Conservation (phyloP, 139 green algal species). For the Chlorella sp. region DNA sequence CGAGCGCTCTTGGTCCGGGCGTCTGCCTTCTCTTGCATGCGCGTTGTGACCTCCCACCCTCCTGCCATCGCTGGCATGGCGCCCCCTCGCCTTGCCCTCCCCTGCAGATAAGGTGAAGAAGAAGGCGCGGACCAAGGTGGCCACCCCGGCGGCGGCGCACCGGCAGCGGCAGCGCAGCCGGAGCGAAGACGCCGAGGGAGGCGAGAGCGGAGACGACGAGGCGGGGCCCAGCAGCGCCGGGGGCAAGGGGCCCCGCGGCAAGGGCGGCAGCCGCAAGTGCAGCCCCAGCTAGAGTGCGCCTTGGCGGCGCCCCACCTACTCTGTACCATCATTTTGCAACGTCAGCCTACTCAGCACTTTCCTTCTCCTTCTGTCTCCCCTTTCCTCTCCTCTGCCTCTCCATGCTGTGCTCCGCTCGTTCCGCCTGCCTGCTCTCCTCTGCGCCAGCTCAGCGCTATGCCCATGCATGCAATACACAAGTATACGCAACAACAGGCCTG, state of each 20-base stretch:
- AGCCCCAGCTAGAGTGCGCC: no score
- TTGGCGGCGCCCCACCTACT: no score
- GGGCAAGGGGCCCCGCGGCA: background rate
- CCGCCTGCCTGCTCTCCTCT: no score
- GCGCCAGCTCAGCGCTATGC: no score
- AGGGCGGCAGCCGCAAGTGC: background rate
- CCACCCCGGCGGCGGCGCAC: background rate
- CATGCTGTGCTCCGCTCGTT: no score
- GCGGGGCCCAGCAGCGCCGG: constrained; percentile 13
- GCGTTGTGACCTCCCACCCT: background rate
- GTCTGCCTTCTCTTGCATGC: background rate
- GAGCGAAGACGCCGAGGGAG: background rate
- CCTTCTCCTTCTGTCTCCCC: no score
- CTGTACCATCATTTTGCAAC: no score
- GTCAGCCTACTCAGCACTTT: no score
- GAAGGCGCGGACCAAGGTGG: background rate
- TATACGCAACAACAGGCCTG: no score
- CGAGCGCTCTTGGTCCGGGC: no score
- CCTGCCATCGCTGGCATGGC: background rate
- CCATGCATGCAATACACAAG: no score
- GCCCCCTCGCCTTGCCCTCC: background rate
- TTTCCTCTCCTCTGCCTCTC: no score
- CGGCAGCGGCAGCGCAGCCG: background rate
- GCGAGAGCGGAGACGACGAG: background rate
- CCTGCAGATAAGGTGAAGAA: background rate